Percentiles rank a stretch among this genome's conserved stretches.
Evolutionary conservation across 1,284 basidiomycete species (phyloP).

Genomic region (Papiliotrema flavescens): DNA sequence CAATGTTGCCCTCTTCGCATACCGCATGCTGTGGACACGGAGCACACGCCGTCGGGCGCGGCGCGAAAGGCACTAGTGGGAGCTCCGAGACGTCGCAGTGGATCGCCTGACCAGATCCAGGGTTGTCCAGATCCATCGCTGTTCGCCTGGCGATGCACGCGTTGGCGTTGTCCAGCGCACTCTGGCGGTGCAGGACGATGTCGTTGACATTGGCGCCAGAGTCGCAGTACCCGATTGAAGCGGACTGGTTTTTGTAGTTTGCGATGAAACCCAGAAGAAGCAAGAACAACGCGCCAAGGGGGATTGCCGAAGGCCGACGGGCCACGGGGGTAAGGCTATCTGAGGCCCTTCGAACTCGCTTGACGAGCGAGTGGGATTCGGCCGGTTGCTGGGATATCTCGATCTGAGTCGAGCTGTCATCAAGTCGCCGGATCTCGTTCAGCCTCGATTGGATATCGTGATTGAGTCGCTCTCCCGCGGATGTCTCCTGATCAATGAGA

Average conservation of each 20-base stretch:
- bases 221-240: constrained; percentile 78
- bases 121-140: constrained; percentile 22
- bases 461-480: constrained; percentile 31
- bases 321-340: constrained; percentile 7
- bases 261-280: constrained; percentile 51
- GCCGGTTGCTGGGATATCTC: constrained; percentile 4
- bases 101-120: constrained; percentile 9
- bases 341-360: constrained; percentile 5
- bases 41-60: constrained; percentile 68
- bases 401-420: constrained; percentile 1
- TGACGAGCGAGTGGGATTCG: constrained; percentile 11
- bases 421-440: constrained; percentile 12
- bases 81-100: constrained; percentile 48
- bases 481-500: constrained; percentile 11
- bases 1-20: constrained; percentile 60
- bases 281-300: constrained; percentile 49
- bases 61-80: constrained; percentile 54
- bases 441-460: constrained; percentile 29
- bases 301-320: constrained; percentile 43
- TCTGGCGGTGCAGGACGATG: constrained; percentile 49
- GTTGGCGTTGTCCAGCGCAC: constrained; percentile 53
- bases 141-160: constrained; percentile 55
- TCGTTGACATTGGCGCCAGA: constrained; percentile 62
- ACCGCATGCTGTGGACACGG: constrained; percentile 78
- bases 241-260: constrained; percentile 56